phyloP scores from a whole-genome alignment of 2,329 filamentous ascomycete species.

The Alternaria triticimaculans region DNA sequence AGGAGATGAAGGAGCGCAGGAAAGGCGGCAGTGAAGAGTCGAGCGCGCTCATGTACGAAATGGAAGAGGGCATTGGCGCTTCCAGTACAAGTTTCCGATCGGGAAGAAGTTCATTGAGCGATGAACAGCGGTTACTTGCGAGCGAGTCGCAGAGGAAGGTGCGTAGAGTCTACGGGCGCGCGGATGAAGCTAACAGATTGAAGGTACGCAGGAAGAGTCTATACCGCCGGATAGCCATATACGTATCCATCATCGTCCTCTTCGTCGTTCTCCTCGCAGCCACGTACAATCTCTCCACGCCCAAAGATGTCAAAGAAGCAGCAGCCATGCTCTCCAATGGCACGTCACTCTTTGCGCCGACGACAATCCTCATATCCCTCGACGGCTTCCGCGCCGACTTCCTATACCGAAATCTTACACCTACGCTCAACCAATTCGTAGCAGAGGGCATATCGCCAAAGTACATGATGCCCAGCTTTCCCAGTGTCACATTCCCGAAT shows the following conservation, averaged over 20 bases:
- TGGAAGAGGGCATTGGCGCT: slow-evolving; percentile 80
- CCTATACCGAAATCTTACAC: slow-evolving; percentile 81
- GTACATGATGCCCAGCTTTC: slow-evolving; percentile 94
- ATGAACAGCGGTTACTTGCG: slow-evolving; percentile 61
- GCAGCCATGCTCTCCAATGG: slow-evolving; percentile 70
- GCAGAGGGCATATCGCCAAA: slow-evolving; percentile 84
- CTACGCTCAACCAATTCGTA: slow-evolving; percentile 78
- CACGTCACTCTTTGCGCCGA: slow-evolving; percentile 86
- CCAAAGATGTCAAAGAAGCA: slow-evolving; percentile 27
- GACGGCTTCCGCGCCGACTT: slow-evolving; percentile 98
- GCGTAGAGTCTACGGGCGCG: slow-evolving; percentile 26
- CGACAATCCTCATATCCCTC: slow-evolving; percentile 90
- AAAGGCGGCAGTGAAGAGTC: slow-evolving; percentile 66
- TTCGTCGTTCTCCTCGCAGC: slow-evolving; percentile 63
- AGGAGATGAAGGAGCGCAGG: slow-evolving; percentile 47
- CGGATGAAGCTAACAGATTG: slow-evolving; percentile 42
- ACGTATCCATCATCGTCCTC: slow-evolving; percentile 57
- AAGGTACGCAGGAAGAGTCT: slow-evolving; percentile 43
- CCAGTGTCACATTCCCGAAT: slow-evolving; percentile 92
- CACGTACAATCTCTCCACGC: slow-evolving; percentile 62
- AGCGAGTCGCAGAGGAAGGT: slow-evolving; percentile 53
- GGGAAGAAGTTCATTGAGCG: slow-evolving; percentile 52
- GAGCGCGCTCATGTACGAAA: slow-evolving; percentile 83
- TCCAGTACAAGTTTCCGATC: slow-evolving; percentile 55
- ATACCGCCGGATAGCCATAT: slow-evolving; percentile 50